A percentile compares a stretch with the other conserved stretches of the same genome.
Conservation (phyloP, 441 rosid species). For the Aquilaria agallochum region DNA sequence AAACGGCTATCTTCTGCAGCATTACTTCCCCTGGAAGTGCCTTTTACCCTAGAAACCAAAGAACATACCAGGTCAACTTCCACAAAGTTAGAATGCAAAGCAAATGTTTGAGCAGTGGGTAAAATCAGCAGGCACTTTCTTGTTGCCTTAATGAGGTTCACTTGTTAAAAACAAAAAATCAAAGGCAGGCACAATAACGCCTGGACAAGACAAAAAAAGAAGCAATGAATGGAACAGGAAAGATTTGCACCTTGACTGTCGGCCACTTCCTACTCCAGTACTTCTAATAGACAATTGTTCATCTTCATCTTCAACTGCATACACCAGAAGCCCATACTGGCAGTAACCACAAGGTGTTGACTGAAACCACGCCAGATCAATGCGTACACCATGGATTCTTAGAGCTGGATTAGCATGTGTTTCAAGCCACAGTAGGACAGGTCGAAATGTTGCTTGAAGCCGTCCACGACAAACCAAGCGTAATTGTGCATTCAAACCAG, state of each 20-base stretch:
- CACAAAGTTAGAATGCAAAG: slow-evolving; percentile 11
- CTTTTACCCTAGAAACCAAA: slow-evolving; percentile 34
- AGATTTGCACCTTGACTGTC: slow-evolving; percentile 42
- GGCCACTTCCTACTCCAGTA: slow-evolving; percentile 34
- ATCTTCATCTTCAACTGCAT: slow-evolving; percentile 53
- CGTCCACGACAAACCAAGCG: slow-evolving; percentile 92
- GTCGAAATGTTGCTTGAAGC: slow-evolving; percentile 61
- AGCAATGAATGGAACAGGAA: background rate
- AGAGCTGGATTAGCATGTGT: slow-evolving; percentile 94
- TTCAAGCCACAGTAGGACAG: slow-evolving; percentile 86
- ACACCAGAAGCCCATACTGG: slow-evolving; percentile 85
- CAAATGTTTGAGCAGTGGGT: too few relatives aligned
- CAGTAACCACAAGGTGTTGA: slow-evolving; percentile 77
- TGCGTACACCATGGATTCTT: slow-evolving; percentile 55
- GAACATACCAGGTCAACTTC: slow-evolving; percentile 27
- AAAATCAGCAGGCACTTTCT: too few relatives aligned
- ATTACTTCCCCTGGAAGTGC: slow-evolving; percentile 32
- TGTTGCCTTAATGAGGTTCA: too few relatives aligned
- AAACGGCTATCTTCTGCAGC: slow-evolving; percentile 42
- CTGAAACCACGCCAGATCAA: slow-evolving; percentile 93
- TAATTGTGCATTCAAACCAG: slow-evolving; percentile 96
- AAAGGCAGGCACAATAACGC: too few relatives aligned
- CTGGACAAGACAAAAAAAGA: too few relatives aligned
- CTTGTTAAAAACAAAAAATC: too few relatives aligned
- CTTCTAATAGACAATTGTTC: slow-evolving; percentile 32